Base-by-base conservation (phyloP, 768 basidiomycete species). In the Paxillus involutus region DNA sequence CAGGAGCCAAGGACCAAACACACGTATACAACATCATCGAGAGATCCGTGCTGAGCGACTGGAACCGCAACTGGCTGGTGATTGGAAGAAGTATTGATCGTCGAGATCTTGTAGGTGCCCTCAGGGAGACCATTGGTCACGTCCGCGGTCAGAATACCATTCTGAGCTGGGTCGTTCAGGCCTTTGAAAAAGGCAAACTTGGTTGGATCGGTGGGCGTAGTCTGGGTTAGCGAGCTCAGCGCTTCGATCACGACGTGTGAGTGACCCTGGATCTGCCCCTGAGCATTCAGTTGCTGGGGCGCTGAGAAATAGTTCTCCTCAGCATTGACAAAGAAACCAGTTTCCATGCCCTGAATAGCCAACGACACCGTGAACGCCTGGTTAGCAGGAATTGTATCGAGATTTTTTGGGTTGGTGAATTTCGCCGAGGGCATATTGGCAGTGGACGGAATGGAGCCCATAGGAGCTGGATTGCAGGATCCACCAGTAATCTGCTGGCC, bases 11-110 rank as follows among this genome's bases (percentile, higher is more conserved):
- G 24, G 17, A 56, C 41, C 49, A 58, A 40, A 75, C 79, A 59
- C 56, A 85, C 80, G 68, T 86, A 86, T 67, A 81, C 64, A 47
- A 72, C 73, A 62, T 89, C 85, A 64, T 87, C 83, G 32, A 84
- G 63, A 19, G 71, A 67, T 55, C 85, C 84, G 58, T 83, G 86
- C 59, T 83, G 84, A 16, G 80, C 84, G 44, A 87, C 66, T 16
- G 84, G 75, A 42, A 80, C 82, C 52, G 85, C 69, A 46, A 71
- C 77, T 4, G 80, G 84, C 59, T 80, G 79, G 59, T 88, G 84
- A 69, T 87, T 87, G 11, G 79, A 63, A 14, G 78, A 74, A 30
- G 77, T 62, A 61, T 81, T 81, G 67, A 86, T 85, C 6, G 81
- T 79, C 55, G 80, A 76, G 21, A 86, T 64, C 53, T 78, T 74